Base-by-base conservation (phyloP, 345 rosid genomes). In the Combretum micranthum region DNA sequence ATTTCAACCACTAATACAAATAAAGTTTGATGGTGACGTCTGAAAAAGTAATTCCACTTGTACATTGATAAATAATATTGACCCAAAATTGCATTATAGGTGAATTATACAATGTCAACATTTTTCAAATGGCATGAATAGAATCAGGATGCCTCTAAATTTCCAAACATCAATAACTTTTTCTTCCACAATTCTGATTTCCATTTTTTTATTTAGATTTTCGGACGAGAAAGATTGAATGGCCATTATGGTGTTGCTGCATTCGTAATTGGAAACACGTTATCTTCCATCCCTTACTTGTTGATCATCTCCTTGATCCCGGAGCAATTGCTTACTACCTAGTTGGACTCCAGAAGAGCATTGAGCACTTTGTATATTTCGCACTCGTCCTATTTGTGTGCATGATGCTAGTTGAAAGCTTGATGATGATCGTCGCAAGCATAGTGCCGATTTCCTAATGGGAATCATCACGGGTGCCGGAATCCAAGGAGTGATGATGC, bases 351-450 rank as follows among this genome's bases (percentile, higher is more conserved):
- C 81, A 75, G 8, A 76, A 42, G 52, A 42, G 57, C 22, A 18
- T 63, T 13, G 69, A 72, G 20, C 82, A 70, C 71, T 82, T 76
- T 32, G 44, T 51, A 12, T 79, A 66, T 70, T 79, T 82, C 11
- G 62, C 66, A 0, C 15, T 67, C 9, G 6, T 72, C 1, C 74
- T 82, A 39, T 82, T 76, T 15, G 69, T 48, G 0, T 57, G 68
- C 59, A 73, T 69, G 79, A 58, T 68, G 70, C 56, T 81, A 4
- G 83, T 77, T 0, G 83, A 81, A 61, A 75, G 86, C 73, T 42
- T 81, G 17, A 81, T 81, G 86, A 81, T 81, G 86, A 72, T 69
- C 7, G 79, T 77, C 15, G 85, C 85, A 3, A 77, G 85, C 52
- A 43, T 75, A 0, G 83, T 77, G 13, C 85, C 0, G 69, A 79